Percentiles rank a stretch among this genome's conserved stretches.
These are phyloP conservation scores for Davidsoniella eucalypti DNA, from an alignment of 2,329 filamentous ascomycete species.

Conservation along the genomic window DNA sequence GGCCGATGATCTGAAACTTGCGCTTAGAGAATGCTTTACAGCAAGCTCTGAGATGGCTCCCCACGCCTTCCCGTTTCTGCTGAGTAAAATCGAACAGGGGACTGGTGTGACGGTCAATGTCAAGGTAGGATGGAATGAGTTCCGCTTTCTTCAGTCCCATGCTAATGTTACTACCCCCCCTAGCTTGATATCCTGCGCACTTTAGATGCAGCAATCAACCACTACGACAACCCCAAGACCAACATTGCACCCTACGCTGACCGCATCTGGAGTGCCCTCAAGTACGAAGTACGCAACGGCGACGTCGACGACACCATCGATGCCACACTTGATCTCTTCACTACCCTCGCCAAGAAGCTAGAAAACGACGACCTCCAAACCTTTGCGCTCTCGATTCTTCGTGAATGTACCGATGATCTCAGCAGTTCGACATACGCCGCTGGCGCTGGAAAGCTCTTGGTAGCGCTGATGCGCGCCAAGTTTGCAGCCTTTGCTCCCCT, in stretches of 20 bases:
- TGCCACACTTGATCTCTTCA: constrained; percentile 37
- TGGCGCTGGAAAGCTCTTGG: constrained; percentile 34
- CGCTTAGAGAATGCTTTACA: constrained; percentile 37
- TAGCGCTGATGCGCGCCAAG: constrained; percentile 33
- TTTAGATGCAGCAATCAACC: constrained; percentile 34
- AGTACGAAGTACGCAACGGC: constrained; percentile 45
- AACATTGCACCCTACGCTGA: constrained; percentile 32
- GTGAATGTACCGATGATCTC: constrained; percentile 37
- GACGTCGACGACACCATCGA: constrained; percentile 41
- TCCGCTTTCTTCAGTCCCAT: not conserved
- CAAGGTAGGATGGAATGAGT: constrained; percentile 25
- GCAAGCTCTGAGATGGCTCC: constrained; percentile 30
- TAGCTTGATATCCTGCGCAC: constrained; percentile 40
- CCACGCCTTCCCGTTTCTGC: constrained; percentile 34
- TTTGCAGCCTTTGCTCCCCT: constrained; percentile 31
- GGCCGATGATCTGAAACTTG: constrained; percentile 37
- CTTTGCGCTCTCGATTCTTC: constrained; percentile 32
- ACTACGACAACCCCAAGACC: constrained; percentile 30
- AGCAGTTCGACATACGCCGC: constrained; percentile 35
- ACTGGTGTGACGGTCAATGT: constrained; percentile 41
- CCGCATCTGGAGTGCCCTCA: constrained; percentile 42
- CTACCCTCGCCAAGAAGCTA: constrained; percentile 30
- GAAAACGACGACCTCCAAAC: constrained; percentile 27
- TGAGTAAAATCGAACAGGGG: constrained; percentile 41
- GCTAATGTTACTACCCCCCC: constrained; percentile 3